Base-by-base conservation (phyloP, 306 rosid species). In the Boehmeria nivea region DNA sequence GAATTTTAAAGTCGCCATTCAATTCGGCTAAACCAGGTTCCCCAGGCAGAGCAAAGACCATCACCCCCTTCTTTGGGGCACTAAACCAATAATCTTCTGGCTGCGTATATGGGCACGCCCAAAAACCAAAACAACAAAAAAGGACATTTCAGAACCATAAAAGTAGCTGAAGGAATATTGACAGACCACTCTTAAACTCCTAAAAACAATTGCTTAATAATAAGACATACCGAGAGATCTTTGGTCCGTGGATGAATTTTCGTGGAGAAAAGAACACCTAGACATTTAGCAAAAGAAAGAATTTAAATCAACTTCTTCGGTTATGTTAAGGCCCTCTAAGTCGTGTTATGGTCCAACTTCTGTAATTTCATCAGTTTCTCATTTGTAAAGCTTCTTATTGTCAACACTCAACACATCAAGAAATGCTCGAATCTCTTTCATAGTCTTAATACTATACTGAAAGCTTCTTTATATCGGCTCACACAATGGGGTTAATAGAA, bases 1-100 rank as follows among this genome's bases (percentile, higher is more conserved):
- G 96, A 71, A 93, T 76, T 79, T 87, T 93, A 81, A 93, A 83
- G 77, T 93, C 99, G 70, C 99, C 99, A 48, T 48, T 60, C 64
- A 93, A 61, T 68, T 93, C 96, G 4, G 99, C 76, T 64, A 93
- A 83, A 68, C 99, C 99, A 19, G 94, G 96, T 69, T 93, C 96
- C 72, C 99, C 99, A 2, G 95, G 99, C 73, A 87, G 68, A 6
- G 94, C 96, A 68, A 93, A 93, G 66, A 93, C 99, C 95, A 93
- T 87, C 50, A 87, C 85, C 59, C 99, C 96, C 77, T 93, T 87
- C 83, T 93, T 93, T 47, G 99, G 95, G 5, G 99, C 96, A 75
- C 82, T 72, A 66, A 87, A 93, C 96, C 95, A 93, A 83, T 71
- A 81, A 68, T 87, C 99, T 67, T 93, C 96, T 16, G 96, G 83